Evolutionary conservation across 73 alveolate genomes (phyloP), one percentile per base, ranked within the genome.

Genomic region (Paramecium caudatum): DNA sequence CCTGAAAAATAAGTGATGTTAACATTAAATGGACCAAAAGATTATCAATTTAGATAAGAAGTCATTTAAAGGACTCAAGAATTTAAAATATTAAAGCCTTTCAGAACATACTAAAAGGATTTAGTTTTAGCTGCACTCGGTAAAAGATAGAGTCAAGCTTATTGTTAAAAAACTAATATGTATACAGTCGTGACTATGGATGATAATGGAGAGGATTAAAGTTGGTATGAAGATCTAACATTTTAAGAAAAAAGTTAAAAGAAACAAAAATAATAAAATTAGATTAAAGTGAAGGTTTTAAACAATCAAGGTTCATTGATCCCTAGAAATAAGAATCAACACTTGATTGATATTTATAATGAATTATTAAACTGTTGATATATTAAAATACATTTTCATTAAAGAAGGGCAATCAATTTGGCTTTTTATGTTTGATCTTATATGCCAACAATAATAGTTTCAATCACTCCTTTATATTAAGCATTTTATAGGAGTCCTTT

Each of bases 21-120:
- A 2, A 21, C 80, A 55, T 27, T 55, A 8, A 55, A 55, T 55
- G 80, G 80, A 27, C 80, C 80, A 23, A 27, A 19, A 55, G 80
- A 55, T 55, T 55, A 55, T 55, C 12, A 55, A 55, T 55, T 55
- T 55, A 55, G 80, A 55, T 23, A 55, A 7, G 80, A 55, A 43
- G 30, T 16, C 23, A 19, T 55, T 4, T 8, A 12, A 55, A 55
- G 30, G 46, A 4, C 23, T 27, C 23, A 23, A 27, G 80, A 55
- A 23, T 27, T 55, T 19, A 55, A 55, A 23, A 2, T 27, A 6
- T 15, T 55, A 9, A 55, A 55, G 12, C 80, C 80, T 27, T 55
- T 55, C 16, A 55, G 30, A 55, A 23, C 46, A 27, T 55, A 55
- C 13, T 23, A 55, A 55, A 55, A 55, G 16, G 46, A 55, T 12